Evolutionary conservation across 2,329 filamentous ascomycete species (phyloP), one percentile per base, ranked within the genome.

Genomic region (Phaeosphaeriaceae sp.): DNA sequence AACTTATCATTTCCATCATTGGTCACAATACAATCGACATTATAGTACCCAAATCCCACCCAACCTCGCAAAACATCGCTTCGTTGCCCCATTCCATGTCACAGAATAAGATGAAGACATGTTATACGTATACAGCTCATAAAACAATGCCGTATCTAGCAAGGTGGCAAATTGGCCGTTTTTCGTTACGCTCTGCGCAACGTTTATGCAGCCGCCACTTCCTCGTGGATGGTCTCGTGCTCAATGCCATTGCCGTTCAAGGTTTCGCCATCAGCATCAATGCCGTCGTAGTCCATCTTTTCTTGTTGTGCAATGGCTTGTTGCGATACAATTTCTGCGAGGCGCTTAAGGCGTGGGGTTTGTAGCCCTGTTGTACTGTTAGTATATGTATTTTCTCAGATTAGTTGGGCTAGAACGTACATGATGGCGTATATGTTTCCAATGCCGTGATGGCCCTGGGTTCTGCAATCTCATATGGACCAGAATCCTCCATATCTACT

Each of bases 401-500:
- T 13, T 17, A 18, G 11, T 23, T 32, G 6, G 7, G 11, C 26
- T 32, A 8, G 13, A 11, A 81, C 89, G 83, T 82, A 94, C 93
- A 99, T 61, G 92, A 96, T 56, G 94, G 94, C 42, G 94, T 97
- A 73, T 99, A 99, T 12, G 94, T 99, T 79, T 99, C 94, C 60
- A 99, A 79, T 44, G 94, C 94, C 3, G 92, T 97, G 68, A 99
- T 99, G 45, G 91, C 90, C 71, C 94, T 85, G 21, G 94, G 94
- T 75, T 99, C 94, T 12, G 94, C 94, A 74, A 99, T 99, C 76
- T 97, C 94, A 70, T 99, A 99, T 20, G 93, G 94, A 18, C 94
- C 94, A 64, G 91, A 96, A 77, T 99, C 94, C 69, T 99, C 94
- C 92, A 99, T 97, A 74, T 99, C 94, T 50, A 99, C 92, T 40